These are phyloP conservation scores for Epichloe brachyelytri DNA, from an alignment of 2,329 filamentous ascomycete species.

Conservation along the genomic window DNA sequence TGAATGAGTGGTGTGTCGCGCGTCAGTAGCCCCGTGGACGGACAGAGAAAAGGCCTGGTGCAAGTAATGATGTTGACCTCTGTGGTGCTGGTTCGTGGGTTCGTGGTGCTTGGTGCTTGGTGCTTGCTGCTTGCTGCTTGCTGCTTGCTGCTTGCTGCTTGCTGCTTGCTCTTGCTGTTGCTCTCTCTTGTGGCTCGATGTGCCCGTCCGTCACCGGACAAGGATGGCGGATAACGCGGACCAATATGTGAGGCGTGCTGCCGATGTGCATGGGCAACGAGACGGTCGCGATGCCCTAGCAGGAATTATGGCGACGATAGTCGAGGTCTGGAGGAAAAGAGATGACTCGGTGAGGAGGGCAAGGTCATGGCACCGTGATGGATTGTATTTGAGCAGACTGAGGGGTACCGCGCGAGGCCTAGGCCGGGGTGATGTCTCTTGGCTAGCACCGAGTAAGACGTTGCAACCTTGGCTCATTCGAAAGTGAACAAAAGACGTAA, in stretches of 20 bases:
- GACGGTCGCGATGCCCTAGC: conserved; percentile 2
- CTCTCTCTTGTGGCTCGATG: conserved; percentile 1
- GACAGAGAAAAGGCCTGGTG: neutral
- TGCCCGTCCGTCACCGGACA: conserved; percentile 6
- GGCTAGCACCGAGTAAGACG: conserved; percentile 9
- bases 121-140: too few species aligned
- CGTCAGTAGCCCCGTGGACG: neutral
- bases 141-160: too few species aligned
- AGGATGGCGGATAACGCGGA: conserved; percentile 12
- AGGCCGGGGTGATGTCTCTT: neutral
- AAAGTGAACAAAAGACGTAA: conserved; percentile 5
- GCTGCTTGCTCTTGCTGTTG: neutral
- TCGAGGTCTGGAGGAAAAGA: conserved; percentile 24
- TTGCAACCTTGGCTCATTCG: conserved; percentile 6
- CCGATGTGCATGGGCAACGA: conserved; percentile 11
- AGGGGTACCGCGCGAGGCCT: conserved; percentile 20
- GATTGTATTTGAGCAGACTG: conserved; percentile 29
- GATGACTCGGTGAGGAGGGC: conserved; percentile 28
- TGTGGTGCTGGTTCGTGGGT: neutral
- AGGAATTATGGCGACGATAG: conserved; percentile 15
- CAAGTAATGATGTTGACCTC: neutral
- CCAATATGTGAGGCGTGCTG: conserved; percentile 12
- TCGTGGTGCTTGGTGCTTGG: neutral
- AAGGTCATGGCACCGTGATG: conserved; percentile 25
- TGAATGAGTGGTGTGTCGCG: neutral